Evolutionary conservation across 495 filamentous ascomycete genomes (phyloP), one percentile per base, ranked within the genome.

Genomic region (Penicillium paxilli): DNA sequence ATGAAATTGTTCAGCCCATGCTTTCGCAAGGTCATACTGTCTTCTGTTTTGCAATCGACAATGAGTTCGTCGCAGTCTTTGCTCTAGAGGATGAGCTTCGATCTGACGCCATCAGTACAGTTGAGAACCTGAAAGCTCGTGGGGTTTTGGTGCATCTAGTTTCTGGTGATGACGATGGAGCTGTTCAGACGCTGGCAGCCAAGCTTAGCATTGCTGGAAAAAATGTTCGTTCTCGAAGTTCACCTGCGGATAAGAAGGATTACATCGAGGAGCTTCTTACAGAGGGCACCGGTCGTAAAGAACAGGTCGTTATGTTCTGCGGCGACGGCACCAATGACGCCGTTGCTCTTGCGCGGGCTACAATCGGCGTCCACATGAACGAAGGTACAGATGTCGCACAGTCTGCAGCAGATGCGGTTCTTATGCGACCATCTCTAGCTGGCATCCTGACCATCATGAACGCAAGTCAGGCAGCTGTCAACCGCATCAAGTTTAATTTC

Each of bases 281-380:
- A 30, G 32, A 4, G 33, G 24, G 48, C 47, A 25, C 48, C 52
- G 24, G 51, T 47, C 35, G 25, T 21, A 49, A 59, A 49, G 48
- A 65, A 68, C 44, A 66, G 7, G 54, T 77, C 3, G 77, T 90
- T 19, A 55, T 92, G 16, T 92, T 93, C 68, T 78, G 80, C 57
- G 90, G 90, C 38, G 90, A 94, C 60, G 90, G 90, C 7, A 90
- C 87, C 4, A 94, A 94, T 67, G 90, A 92, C 63, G 87, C 89
- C 0, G 74, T 85, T 11, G 89, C 90, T 2, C 77, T 94, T 5
- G 81, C 86, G 3, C 79, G 83, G 58, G 87, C 90, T n/a, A 82
- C 81, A 22, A 82, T 94, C 54, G 90, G 90, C 44, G 68, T 91
- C 3, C 86, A 89, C 58, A 80, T 89, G 55, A 81, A 80, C 63